phyloP scores from a whole-genome alignment of 192 early-diverging fungal species.

The Phycomyces blakesleeanus region DNA sequence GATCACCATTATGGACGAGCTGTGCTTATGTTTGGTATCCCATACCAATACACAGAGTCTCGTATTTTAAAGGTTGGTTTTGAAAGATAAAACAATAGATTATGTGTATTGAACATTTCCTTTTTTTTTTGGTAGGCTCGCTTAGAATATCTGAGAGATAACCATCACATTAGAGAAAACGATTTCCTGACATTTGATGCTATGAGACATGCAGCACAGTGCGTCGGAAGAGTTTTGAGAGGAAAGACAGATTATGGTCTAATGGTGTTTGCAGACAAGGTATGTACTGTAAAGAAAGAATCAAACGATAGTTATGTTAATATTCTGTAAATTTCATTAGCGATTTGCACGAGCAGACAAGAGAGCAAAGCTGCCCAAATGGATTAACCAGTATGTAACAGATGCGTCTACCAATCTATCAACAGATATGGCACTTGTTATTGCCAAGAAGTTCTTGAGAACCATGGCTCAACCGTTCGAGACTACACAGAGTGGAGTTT shows the following conservation, averaged over 20 bases:
- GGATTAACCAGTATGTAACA: conserved; percentile 89
- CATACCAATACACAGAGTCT: conserved; percentile 98
- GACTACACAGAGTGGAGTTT: conserved; percentile 76
- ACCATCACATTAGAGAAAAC: conserved; percentile 92
- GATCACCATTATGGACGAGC: conserved; percentile 99
- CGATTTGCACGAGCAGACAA: conserved; percentile 94
- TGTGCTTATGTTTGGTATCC: conserved; percentile 99
- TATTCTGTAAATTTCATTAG: conserved; percentile 29
- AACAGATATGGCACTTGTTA: conserved; percentile 94
- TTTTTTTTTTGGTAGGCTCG: conserved; percentile 57
- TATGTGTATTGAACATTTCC: background rate
- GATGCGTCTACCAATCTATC: conserved; percentile 89
- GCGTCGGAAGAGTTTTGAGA: conserved; percentile 93
- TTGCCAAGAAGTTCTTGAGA: conserved; percentile 90
- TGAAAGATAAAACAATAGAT: background rate
- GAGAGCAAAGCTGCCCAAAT: conserved; percentile 92
- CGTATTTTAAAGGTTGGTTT: conserved; percentile 76
- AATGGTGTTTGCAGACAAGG: conserved; percentile 99
- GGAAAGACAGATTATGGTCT: conserved; percentile 99
- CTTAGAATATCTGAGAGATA: conserved; percentile 92
- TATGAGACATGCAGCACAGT: conserved; percentile 98
- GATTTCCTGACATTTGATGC: conserved; percentile 99
- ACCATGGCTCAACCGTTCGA: conserved; percentile 97
- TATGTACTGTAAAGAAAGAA: conserved; percentile 32
- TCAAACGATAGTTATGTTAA: too few species aligned